Evolutionary conservation across 2,329 filamentous ascomycete genomes (phyloP), one percentile per base, ranked within the genome.

Genomic region (Oidium heveae): DNA sequence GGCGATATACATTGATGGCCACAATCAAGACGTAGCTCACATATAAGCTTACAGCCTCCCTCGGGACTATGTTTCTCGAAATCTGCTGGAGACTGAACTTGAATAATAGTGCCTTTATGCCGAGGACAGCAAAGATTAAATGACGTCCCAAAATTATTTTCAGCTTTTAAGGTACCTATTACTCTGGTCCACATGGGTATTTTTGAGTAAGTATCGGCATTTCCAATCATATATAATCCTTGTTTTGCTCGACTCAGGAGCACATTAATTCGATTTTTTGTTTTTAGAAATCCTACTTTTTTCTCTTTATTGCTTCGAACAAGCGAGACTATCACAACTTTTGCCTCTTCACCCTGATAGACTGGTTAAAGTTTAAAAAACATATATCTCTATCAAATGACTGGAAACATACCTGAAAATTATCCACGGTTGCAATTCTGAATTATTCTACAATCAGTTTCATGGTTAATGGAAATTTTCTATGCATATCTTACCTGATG

Each of bases 211-310:
- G 79, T 85, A 0, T 73, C 63, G 0, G 76, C 62, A 60, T 86
- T 81, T 1, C 82, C 80, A 36, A 87, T 77, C 18, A 87, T 68
- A 61, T 80, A 60, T 72, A 86, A 77, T 0, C 82, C 80, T 59
- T 85, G 75, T 58, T 77, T 69, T 0, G 82, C 81, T 6, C 82
- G 74, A 41, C 74, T 55, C 22, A 85, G 67, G 0, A 84, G 68
- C 0, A 85, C 80, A 56, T 85, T 84, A 65, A 86, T 78, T 0
- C 81, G 73, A 59, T 86, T 84, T 0, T 72, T 68, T 0, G 77
- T 80, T 28, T 68, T 73, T 0, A 88, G 68, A 56, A 87, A 88
- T 0, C 83, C 84, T 18, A 74, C 73, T 6, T 72, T 74, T 9
- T 66, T 67, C 8, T 72, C 60, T 0, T 64, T 57, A 59, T 88